Conservation (phyloP, 768 basidiomycete species). For the Lactarius indigo region DNA sequence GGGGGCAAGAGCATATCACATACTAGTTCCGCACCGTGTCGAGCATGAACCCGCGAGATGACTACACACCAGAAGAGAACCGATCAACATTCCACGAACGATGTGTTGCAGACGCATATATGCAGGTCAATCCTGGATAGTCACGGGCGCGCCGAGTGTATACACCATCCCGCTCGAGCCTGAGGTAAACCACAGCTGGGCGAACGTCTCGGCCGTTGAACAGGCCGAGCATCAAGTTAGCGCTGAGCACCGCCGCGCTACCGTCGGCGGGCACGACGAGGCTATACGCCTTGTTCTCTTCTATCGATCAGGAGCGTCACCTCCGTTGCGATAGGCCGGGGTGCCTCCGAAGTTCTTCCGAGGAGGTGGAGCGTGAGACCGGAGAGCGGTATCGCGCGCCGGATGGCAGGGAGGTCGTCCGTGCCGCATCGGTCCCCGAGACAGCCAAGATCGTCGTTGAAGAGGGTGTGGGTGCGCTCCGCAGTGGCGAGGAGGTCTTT, state of each 20-base stretch:
- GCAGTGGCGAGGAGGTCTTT: conserved; percentile 56
- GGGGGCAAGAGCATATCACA: conserved; percentile 26
- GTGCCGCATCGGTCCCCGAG: conserved; percentile 58
- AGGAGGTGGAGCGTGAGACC: conserved; percentile 44
- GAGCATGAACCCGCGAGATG: conserved; percentile 74
- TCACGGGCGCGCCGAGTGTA: conserved; percentile 38
- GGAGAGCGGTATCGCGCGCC: conserved; percentile 41
- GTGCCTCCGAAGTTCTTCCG: neutral
- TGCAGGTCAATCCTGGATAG: conserved; percentile 36
- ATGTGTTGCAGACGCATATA: no score
- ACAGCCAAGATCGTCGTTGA: conserved; percentile 53
- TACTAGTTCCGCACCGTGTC: conserved; percentile 71
- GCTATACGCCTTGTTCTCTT: conserved; percentile 44
- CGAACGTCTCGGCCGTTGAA: conserved; percentile 52
- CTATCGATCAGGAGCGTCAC: conserved; percentile 34
- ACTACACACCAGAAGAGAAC: conserved; percentile 36
- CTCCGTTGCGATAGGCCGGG: conserved; percentile 34
- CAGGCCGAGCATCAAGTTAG: conserved; percentile 48
- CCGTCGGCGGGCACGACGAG: conserved; percentile 40
- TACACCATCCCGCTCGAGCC: conserved; percentile 35
- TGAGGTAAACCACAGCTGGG: conserved; percentile 50
- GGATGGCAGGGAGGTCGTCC: conserved; percentile 39
- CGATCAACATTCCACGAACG: neutral
- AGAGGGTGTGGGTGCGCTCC: conserved; percentile 39
- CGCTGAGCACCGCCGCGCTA: conserved; percentile 35